These are phyloP conservation scores for Stentor coeruleus DNA, from an alignment of 73 alveolate genomes.

Conservation along the genomic window DNA sequence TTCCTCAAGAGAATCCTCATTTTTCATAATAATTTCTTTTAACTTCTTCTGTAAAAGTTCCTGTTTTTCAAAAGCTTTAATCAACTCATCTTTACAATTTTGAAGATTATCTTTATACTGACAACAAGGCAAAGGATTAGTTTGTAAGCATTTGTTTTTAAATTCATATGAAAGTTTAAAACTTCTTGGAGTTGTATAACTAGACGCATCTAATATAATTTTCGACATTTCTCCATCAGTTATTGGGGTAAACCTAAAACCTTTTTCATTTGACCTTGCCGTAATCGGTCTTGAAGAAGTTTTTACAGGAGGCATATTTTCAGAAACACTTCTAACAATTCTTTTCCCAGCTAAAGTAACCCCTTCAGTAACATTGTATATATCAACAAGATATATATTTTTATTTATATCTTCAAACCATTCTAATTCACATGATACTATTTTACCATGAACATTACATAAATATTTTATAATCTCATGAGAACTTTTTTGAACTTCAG, in stretches of 20 bases:
- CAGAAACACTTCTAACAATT: not conserved
- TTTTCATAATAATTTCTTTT: not conserved
- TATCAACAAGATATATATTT: not conserved
- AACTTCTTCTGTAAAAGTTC: not conserved
- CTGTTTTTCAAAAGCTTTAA: not conserved
- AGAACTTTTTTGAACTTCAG: not conserved
- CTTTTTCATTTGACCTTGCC: not conserved
- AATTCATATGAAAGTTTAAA: not conserved
- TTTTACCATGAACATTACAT: not conserved
- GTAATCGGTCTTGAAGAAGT: not conserved
- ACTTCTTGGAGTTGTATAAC: not conserved
- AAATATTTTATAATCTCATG: not conserved
- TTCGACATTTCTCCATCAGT: not conserved
- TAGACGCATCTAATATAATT: too few relatives aligned
- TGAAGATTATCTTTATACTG: too few relatives aligned
- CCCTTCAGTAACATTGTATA: not conserved
- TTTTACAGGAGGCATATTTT: not conserved
- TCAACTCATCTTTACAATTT: too few relatives aligned
- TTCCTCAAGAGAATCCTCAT: not conserved
- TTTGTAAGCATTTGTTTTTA: not conserved
- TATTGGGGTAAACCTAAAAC: not conserved
- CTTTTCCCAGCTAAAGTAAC: not conserved
- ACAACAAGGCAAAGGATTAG: not conserved
- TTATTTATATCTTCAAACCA: not conserved
- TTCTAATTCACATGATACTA: not conserved